Evolutionary conservation across 805 yeast species (phyloP).

Genomic region (Candida alai): DNA sequence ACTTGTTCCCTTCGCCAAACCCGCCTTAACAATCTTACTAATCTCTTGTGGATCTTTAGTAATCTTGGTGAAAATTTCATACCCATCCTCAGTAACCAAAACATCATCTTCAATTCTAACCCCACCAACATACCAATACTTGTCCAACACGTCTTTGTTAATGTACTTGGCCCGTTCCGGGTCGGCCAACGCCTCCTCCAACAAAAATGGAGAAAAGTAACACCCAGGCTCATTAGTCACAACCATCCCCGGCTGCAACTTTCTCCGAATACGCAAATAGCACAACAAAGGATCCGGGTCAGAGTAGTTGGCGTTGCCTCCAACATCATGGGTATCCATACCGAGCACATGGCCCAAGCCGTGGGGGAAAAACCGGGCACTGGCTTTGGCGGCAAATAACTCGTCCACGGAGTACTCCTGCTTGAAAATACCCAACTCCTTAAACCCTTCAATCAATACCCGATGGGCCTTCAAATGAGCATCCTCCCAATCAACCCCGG

Average conservation of each 20-base stretch:
- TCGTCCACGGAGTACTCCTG: conserved; percentile 53
- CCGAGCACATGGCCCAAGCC: conserved; percentile 94
- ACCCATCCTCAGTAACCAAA: conserved; percentile 70
- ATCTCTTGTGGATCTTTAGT: conserved; percentile 87
- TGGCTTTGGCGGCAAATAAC: conserved; percentile 63
- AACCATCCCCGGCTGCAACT: conserved; percentile 71
- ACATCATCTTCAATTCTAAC: conserved; percentile 95
- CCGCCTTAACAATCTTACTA: conserved; percentile 67
- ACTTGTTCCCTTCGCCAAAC: conserved; percentile 43
- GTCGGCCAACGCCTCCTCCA: conserved; percentile 56
- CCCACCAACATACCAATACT: conserved; percentile 90
- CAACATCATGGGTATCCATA: conserved; percentile 95
- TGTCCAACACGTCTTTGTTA: conserved; percentile 60
- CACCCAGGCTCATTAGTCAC: conserved; percentile 95
- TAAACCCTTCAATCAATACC: conserved; percentile 66
- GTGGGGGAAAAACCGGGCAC: conserved; percentile 87
- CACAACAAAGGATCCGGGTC: conserved; percentile 76
- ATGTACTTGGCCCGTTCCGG: conserved; percentile 54
- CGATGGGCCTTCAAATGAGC: conserved; percentile 77
- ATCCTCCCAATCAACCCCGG: conserved; percentile 85
- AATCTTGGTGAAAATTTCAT: conserved; percentile 74
- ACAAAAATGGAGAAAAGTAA: conserved; percentile 80
- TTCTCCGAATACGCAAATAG: conserved; percentile 78
- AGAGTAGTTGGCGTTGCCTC: conserved; percentile 79
- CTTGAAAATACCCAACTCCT: conserved; percentile 73